Percentiles rank a stretch among this genome's conserved stretches.
phyloP scores from a whole-genome alignment of 2,329 filamentous ascomycete species.

The Stagonosporopsis rhizophila region DNA sequence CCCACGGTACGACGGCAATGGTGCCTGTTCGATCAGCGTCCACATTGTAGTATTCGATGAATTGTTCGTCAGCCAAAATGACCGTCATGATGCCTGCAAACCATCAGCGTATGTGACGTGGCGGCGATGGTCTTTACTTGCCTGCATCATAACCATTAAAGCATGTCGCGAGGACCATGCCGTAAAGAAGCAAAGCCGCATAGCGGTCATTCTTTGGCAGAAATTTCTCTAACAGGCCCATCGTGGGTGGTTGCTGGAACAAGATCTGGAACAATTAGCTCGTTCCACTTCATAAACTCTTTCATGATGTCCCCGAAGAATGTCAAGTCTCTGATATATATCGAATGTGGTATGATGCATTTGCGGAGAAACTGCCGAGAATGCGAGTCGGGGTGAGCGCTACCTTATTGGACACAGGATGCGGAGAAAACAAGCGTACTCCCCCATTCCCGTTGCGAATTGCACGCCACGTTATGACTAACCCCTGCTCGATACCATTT shows the following conservation, averaged over 20 bases:
- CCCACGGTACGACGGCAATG: constrained; percentile 7
- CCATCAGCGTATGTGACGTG: not conserved
- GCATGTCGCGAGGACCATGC: constrained; percentile 15
- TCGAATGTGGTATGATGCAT: not conserved
- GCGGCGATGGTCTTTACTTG: not conserved
- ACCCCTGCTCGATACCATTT: not conserved
- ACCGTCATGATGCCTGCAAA: constrained; percentile 15
- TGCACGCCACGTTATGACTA: not conserved
- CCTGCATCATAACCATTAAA: constrained; percentile 20
- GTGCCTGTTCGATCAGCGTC: constrained; percentile 7
- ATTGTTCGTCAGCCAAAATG: constrained; percentile 10
- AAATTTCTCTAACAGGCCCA: constrained; percentile 9
- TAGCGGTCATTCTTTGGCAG: constrained; percentile 12
- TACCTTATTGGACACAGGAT: not conserved
- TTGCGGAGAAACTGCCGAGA: not conserved
- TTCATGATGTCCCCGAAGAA: not conserved
- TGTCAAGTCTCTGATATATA: not conserved
- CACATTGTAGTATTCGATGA: constrained; percentile 9
- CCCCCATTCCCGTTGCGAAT: not conserved
- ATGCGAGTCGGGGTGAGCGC: not conserved
- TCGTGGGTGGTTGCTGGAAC: not conserved
- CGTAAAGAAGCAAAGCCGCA: constrained; percentile 16
- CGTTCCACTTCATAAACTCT: too few species aligned
- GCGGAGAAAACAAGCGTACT: too few species aligned
- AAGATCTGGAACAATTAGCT: too few species aligned